Conservation (phyloP, 306 rosid genomes). For the Arachis stenosperma region DNA sequence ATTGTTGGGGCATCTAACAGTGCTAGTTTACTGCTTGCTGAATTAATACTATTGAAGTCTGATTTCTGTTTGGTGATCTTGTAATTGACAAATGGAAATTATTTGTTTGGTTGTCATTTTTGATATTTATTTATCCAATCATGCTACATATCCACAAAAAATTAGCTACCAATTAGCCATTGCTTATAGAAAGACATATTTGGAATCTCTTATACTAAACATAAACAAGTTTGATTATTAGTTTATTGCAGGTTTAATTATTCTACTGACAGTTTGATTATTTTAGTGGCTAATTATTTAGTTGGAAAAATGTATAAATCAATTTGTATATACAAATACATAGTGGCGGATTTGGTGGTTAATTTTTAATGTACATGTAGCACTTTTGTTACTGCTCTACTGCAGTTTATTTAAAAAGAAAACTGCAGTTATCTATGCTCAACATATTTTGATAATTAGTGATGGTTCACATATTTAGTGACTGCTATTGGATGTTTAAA, state of each 20-base stretch:
- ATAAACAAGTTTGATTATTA: too few species aligned
- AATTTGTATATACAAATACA: too few species aligned
- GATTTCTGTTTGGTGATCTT: constrained; percentile 32
- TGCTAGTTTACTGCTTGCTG: constrained; percentile 15
- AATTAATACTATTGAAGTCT: constrained; percentile 23
- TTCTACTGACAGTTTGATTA: too few species aligned
- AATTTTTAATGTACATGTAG: too few species aligned
- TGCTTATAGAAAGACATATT: too few species aligned
- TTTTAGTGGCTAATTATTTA: too few species aligned
- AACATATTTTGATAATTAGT: constrained; percentile 1
- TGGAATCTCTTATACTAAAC: too few species aligned
- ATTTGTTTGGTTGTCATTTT: constrained; percentile 24
- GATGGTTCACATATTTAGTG: not conserved
- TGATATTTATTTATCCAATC: not conserved
- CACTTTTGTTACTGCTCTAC: not conserved
- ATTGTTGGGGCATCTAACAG: constrained; percentile 11
- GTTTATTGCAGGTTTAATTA: too few species aligned
- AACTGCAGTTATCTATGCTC: constrained; percentile 19
- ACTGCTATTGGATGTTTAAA: constrained; percentile 13
- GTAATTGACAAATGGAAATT: constrained; percentile 22
- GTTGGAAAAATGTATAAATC: not conserved
- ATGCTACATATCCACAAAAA: too few species aligned
- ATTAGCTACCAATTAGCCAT: too few species aligned
- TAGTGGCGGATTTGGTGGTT: too few species aligned
- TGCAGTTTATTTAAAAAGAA: not conserved